phyloP scores from a whole-genome alignment of 306 rosid species.

The Mucuna pruriens region DNA sequence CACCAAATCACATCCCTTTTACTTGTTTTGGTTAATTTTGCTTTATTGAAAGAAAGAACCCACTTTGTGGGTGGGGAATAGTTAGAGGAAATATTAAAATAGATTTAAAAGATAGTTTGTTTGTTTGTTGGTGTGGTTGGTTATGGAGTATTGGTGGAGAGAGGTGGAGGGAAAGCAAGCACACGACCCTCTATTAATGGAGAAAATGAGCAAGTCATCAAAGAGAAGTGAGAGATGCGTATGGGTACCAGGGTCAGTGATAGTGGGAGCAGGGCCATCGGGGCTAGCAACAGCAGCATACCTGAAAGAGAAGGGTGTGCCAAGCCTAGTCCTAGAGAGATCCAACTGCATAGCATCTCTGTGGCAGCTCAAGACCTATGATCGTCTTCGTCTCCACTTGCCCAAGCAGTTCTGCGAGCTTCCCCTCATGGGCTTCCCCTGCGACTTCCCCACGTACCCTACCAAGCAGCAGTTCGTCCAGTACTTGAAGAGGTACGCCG shows the following conservation, averaged over 20 bases:
- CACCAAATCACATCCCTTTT: constrained; percentile 5
- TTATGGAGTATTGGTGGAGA: constrained; percentile 50
- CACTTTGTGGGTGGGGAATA: background rate
- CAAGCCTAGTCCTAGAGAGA: constrained; percentile 68
- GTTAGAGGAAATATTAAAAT: too few species aligned
- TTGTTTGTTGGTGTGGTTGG: too few species aligned
- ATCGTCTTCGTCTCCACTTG: constrained; percentile 72
- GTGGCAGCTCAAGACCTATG: constrained; percentile 84
- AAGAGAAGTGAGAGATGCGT: constrained; percentile 9
- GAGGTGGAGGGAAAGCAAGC: constrained; percentile 75
- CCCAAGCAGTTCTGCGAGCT: constrained; percentile 86
- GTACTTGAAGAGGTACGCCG: constrained; percentile 64
- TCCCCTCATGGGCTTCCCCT: constrained; percentile 63
- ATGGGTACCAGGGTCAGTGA: constrained; percentile 58
- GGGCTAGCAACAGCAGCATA: constrained; percentile 84
- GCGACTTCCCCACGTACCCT: constrained; percentile 75
- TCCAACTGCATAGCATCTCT: constrained; percentile 82
- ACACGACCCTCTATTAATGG: constrained; percentile 62
- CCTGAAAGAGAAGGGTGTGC: constrained; percentile 53
- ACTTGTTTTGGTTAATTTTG: background rate
- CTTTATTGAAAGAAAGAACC: background rate
- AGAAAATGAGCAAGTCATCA: constrained; percentile 34
- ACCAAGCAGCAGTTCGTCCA: constrained; percentile 69
- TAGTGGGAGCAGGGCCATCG: constrained; percentile 89
- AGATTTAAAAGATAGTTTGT: too few species aligned